A percentile compares a stretch with the other conserved stretches of the same genome.
Conservation (phyloP, 345 rosid species). For the Rhodamnia rubescens region DNA sequence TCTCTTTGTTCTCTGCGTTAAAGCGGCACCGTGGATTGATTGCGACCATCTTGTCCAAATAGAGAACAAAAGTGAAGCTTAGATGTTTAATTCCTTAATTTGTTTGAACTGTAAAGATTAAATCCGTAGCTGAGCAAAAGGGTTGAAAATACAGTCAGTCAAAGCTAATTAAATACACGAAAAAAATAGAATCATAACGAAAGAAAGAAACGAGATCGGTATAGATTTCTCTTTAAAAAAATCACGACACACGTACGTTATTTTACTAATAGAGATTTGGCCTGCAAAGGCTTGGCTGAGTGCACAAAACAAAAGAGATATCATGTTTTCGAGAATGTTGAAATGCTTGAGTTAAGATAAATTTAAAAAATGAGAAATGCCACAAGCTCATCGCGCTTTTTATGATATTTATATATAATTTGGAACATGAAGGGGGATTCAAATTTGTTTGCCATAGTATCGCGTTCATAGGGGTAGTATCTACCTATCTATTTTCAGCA, state of each 20-base stretch:
- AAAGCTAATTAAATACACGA: background rate
- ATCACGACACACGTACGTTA: fast-evolving
- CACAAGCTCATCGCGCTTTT: background rate
- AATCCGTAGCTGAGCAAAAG: background rate
- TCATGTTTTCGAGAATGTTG: background rate
- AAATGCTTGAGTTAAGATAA: background rate
- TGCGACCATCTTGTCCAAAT: background rate
- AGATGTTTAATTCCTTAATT: background rate
- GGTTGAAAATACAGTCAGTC: background rate
- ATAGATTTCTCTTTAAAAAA: background rate
- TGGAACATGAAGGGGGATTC: background rate
- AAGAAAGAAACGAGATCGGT: fast-evolving
- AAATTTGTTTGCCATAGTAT: background rate
- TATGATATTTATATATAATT: too few species aligned
- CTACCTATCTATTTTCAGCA: background rate
- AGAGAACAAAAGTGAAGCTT: background rate
- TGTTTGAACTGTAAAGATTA: background rate
- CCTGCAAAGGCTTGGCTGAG: background rate
- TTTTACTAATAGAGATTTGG: background rate
- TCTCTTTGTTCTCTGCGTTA: background rate
- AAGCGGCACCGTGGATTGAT: background rate
- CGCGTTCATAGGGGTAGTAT: background rate
- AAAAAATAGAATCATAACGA: background rate
- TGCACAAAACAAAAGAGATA: fast-evolving
- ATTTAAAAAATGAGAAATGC: background rate